Base-by-base conservation (phyloP, 73 alveolate genomes). In the Paramecium biaurelia region DNA sequence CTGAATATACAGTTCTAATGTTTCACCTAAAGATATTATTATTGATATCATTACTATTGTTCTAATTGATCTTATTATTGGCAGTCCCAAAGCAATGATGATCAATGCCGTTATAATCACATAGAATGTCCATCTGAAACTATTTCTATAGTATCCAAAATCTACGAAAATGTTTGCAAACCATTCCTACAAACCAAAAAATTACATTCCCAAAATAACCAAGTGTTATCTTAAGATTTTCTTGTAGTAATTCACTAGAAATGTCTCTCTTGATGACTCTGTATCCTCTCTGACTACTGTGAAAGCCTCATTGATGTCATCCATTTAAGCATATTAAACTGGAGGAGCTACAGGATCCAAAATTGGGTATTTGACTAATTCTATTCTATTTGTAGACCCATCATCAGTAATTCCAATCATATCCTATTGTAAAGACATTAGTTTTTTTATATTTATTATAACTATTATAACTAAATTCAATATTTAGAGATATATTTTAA, bases 101-200 rank as follows among this genome's bases (percentile, higher is more conserved):
- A 63, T 63, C 0, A 63, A 34, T 9, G 24, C 2, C 0, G 23
- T 20, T 14, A 26, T 49, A n/a, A 30, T 3, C 7, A 63, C 21
- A 63, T 30, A 26, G 84, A 63, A 63, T 63, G 84, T 63, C 84
- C 84, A 63, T 63, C 84, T 63, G 11, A 63, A 63, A 15, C 47
- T 30, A 26, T 15, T 63, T 11, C 10, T 20, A 26, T 32, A 30
- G 4, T 32, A 30, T 14, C 45, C 26, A 26, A 30, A 12, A 1
- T 63, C 84, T 4, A 63, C 84, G 2, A 26, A 24, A 6, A 30
- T 63, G 3, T 63, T 15, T 0, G 30, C 84, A 12, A 63, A 3
- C 84, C 84, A 63, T 12, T 63, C 84, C 49, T 26, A 3, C 28
- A 30, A 63, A 26, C 84, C 84, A 30, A 63, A 63, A 7, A 63